These are phyloP conservation scores for Schwanniomyces occidentalis DNA, from an alignment of 805 yeast species.

Conservation along the genomic window DNA sequence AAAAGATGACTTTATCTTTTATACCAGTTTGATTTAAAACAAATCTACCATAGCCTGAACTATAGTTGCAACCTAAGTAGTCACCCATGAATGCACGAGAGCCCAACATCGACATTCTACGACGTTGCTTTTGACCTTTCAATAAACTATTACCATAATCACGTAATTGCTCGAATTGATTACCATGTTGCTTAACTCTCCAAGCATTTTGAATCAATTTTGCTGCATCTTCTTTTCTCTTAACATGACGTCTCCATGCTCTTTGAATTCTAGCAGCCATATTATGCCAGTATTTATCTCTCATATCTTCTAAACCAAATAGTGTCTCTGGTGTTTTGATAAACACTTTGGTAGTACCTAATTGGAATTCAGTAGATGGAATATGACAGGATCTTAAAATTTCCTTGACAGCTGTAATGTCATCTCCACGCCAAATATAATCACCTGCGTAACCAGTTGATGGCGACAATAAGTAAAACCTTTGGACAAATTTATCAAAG, in stretches of 20 bases:
- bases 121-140: slow-evolving; percentile 80
- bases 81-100: slow-evolving; percentile 93
- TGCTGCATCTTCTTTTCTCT: slow-evolving; percentile 85
- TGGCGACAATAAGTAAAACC: slow-evolving; percentile 85
- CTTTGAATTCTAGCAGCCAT: slow-evolving; percentile 98
- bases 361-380: slow-evolving; percentile 79
- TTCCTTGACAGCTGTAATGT: slow-evolving; percentile 50
- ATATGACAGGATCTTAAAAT: slow-evolving; percentile 60
- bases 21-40: slow-evolving; percentile 70
- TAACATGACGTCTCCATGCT: slow-evolving; percentile 87
- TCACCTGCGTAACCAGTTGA: slow-evolving; percentile 90
- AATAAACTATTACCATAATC: slow-evolving; percentile 77
- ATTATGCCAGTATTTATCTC: slow-evolving; percentile 96
- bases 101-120: slow-evolving; percentile 84
- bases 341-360: slow-evolving; percentile 90
- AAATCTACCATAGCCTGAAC: slow-evolving; percentile 70
- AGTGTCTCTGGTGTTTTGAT: slow-evolving; percentile 96
- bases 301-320: slow-evolving; percentile 92
- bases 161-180: slow-evolving; percentile 78
- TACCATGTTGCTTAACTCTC: slow-evolving; percentile 78
- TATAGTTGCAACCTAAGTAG: slow-evolving; percentile 79
- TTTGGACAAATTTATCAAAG: slow-evolving; percentile 91
- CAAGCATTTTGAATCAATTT: slow-evolving; percentile 77
- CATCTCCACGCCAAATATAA: slow-evolving; percentile 59
- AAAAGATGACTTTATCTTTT: slow-evolving; percentile 69